These are phyloP conservation scores for Populus tomentosa DNA, from an alignment of 441 rosid genomes.

Conservation along the genomic window DNA sequence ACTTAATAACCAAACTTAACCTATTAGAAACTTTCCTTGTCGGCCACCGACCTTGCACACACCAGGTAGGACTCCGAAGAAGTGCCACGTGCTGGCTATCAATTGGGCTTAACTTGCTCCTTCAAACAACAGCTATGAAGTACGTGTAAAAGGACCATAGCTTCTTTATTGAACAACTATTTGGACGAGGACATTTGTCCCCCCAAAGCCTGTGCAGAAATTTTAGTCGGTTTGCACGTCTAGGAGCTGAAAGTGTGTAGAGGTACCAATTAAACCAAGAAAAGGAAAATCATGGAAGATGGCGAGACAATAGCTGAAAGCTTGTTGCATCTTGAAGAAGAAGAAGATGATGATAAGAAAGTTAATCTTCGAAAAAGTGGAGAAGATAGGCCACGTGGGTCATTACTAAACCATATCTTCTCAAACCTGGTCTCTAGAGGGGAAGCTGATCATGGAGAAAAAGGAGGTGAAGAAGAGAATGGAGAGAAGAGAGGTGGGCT, in stretches of 20 bases:
- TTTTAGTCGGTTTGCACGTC: not conserved
- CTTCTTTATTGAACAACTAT: not conserved
- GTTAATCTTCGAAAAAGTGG: constrained; percentile 1
- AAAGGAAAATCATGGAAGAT: constrained; percentile 41
- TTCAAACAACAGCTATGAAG: constrained; percentile 3
- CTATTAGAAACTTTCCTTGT: no score
- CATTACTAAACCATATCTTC: constrained; percentile 27
- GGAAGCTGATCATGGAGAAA: constrained; percentile 9
- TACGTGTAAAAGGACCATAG: constrained; percentile 19
- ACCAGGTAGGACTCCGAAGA: not conserved
- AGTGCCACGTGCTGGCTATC: not conserved
- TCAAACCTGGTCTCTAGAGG: constrained; percentile 22
- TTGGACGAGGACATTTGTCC: constrained; percentile 13
- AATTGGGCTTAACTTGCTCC: not conserved
- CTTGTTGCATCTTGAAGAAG: constrained; percentile 19
- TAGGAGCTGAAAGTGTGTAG: no score
- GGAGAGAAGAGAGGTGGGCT: constrained; percentile 32
- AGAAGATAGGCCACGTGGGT: constrained; percentile 26
- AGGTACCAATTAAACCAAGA: not conserved
- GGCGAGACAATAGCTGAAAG: constrained; percentile 37
- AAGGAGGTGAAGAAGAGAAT: constrained; percentile 3
- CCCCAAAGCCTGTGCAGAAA: not conserved
- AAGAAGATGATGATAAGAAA: constrained; percentile 12
- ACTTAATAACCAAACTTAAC: no score
- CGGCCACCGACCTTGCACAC: not conserved